Evolutionary conservation across 768 basidiomycete genomes (phyloP).

Genomic region (Hygrocybe coccinea): DNA sequence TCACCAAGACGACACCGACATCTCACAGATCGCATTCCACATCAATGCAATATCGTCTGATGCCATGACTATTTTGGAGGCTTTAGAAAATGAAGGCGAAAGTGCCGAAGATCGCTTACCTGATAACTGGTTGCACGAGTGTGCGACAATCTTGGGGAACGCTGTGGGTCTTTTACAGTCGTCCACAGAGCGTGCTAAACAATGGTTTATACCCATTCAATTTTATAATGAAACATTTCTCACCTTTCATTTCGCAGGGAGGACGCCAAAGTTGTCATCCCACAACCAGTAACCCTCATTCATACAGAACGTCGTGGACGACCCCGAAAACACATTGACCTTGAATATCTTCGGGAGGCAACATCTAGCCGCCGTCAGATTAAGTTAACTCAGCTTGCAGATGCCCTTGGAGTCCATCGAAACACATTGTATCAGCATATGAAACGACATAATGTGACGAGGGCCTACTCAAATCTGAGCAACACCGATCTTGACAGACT

Average conservation of each 20-base stretch:
- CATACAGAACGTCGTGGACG: not conserved
- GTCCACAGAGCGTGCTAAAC: not conserved
- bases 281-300: not conserved
- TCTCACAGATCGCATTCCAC: not conserved
- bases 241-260: not conserved
- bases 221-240: not conserved
- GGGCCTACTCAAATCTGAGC: not conserved
- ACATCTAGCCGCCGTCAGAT: slow-evolving; percentile 1
- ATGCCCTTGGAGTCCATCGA: slow-evolving; percentile 2
- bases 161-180: not conserved
- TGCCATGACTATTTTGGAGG: not conserved
- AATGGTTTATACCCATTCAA: not conserved
- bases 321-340: slow-evolving; percentile 6
- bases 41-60: not conserved
- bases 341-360: not conserved
- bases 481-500: slow-evolving; percentile 8
- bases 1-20: not conserved
- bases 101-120: not conserved
- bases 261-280: not conserved
- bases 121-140: not conserved
- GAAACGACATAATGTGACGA: not conserved
- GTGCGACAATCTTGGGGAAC: not conserved
- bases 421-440: slow-evolving; percentile 3
- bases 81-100: not conserved
- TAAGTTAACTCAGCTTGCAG: slow-evolving; percentile 1